Percentiles rank a stretch among this genome's conserved stretches.
phyloP scores from a whole-genome alignment of 441 rosid species.

The Mallotus japonicus region DNA sequence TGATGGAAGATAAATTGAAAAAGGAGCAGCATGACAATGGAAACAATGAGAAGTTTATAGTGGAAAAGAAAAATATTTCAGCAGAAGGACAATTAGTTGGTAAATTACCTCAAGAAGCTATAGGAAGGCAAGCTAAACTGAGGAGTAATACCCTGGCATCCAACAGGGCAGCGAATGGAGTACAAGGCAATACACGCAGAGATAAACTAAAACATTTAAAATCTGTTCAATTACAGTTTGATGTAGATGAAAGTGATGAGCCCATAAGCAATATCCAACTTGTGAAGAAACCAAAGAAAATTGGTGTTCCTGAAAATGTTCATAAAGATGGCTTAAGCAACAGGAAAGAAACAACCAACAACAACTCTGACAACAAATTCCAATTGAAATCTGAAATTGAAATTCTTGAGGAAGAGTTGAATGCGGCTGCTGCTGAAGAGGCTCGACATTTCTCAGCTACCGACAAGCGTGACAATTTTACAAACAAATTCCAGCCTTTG shows the following conservation, averaged over 20 bases:
- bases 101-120: constrained; percentile 42
- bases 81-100: constrained; percentile 34
- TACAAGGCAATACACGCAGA: constrained; percentile 39
- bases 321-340: constrained; percentile 21
- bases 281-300: constrained; percentile 28
- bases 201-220: constrained; percentile 55
- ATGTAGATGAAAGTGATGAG: constrained; percentile 35
- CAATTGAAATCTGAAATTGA: constrained; percentile 44
- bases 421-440: constrained; percentile 63
- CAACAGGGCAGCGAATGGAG: constrained; percentile 42
- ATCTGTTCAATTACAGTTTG: constrained; percentile 60
- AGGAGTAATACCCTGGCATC: constrained; percentile 55
- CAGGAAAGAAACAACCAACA: constrained; percentile 32
- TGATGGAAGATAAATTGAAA: constrained; percentile 26
- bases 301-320: constrained; percentile 27
- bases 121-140: constrained; percentile 39
- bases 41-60: constrained; percentile 26
- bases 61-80: constrained; percentile 33
- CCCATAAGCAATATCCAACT: constrained; percentile 24
- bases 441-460: constrained; percentile 56
- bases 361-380: constrained; percentile 28
- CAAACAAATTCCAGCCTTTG: constrained; percentile 43
- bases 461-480: constrained; percentile 60
- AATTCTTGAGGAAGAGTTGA: constrained; percentile 55
- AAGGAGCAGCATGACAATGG: constrained; percentile 33